Conservation (phyloP, 805 yeast genomes). For the Wickerhamomyces queroliae region DNA sequence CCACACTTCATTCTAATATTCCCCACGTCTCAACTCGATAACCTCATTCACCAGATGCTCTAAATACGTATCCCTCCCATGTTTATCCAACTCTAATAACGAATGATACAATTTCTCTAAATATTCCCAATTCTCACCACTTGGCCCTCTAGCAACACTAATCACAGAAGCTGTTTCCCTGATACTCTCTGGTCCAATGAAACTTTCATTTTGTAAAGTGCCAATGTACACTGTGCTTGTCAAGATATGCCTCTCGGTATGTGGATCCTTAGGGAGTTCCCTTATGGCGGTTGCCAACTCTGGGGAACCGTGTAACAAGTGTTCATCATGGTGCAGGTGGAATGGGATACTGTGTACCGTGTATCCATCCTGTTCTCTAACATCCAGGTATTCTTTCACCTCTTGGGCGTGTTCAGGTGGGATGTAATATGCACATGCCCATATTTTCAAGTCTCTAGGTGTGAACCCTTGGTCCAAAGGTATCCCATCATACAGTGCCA, state of each 20-base stretch:
- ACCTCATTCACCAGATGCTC: constrained; percentile 14
- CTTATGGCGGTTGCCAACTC: constrained; percentile 19
- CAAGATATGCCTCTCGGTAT: constrained; percentile 36
- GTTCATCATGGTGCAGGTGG: constrained; percentile 32
- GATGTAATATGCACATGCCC: constrained; percentile 84
- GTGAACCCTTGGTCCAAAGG: constrained; percentile 21
- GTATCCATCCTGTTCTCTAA: constrained; percentile 88
- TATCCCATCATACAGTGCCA: constrained; percentile 25
- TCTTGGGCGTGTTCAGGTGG: constrained; percentile 54
- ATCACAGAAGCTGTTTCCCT: constrained; percentile 57
- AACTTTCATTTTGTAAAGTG: constrained; percentile 72
- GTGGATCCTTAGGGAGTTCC: constrained; percentile 23
- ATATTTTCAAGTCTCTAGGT: constrained; percentile 44
- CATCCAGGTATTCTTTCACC: constrained; percentile 67
- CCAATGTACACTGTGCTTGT: constrained; percentile 76
- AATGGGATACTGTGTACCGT: constrained; percentile 63
- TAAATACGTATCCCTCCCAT: constrained; percentile 14
- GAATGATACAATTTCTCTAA: constrained; percentile 48
- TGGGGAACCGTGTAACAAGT: constrained; percentile 13
- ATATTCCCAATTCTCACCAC: constrained; percentile 78
- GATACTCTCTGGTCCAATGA: constrained; percentile 74
- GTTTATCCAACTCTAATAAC: constrained; percentile 25
- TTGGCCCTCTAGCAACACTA: constrained; percentile 57
- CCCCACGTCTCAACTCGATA: background rate
- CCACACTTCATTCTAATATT: no score